phyloP scores from a whole-genome alignment of 2,329 filamentous ascomycete species.

The Sporothrix phasma region DNA sequence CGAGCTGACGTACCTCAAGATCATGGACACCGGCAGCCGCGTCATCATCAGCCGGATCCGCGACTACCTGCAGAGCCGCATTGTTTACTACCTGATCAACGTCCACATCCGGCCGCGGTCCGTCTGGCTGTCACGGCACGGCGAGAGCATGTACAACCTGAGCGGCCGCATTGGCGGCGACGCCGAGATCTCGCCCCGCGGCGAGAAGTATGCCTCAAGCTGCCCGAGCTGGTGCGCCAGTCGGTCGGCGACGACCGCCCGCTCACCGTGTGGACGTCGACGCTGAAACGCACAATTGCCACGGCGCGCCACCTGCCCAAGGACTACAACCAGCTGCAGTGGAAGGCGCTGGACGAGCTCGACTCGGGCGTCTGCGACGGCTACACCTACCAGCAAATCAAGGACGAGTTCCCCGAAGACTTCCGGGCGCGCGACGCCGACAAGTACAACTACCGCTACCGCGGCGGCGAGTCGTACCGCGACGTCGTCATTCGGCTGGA shows the following conservation, averaged over 20 bases:
- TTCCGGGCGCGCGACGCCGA: slow-evolving; percentile 93
- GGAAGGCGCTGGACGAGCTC: slow-evolving; percentile 96
- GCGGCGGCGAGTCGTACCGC: slow-evolving; percentile 88
- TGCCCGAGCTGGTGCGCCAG: slow-evolving; percentile 74
- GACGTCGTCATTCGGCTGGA: slow-evolving; percentile 96
- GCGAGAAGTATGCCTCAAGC: slow-evolving; percentile 77
- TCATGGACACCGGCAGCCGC: slow-evolving; percentile 90
- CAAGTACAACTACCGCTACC: slow-evolving; percentile 99
- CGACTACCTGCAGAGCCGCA: slow-evolving; percentile 90
- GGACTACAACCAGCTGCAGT: slow-evolving; percentile 88
- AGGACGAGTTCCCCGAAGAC: slow-evolving; percentile 82
- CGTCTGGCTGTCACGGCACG: slow-evolving; percentile 96
- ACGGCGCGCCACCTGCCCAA: slow-evolving; percentile 73
- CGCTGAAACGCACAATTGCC: slow-evolving; percentile 73
- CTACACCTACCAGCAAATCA: slow-evolving; percentile 91
- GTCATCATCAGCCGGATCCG: slow-evolving; percentile 97
- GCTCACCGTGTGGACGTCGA: slow-evolving; percentile 54
- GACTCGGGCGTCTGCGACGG: slow-evolving; percentile 95
- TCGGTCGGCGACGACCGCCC: slow-evolving; percentile 65
- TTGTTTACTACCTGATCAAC: slow-evolving; percentile 98
- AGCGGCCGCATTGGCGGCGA: slow-evolving; percentile 88
- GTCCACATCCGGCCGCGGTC: slow-evolving; percentile 93
- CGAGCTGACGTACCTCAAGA: slow-evolving; percentile 87
- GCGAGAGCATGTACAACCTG: slow-evolving; percentile 88
- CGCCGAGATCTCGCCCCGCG: slow-evolving; percentile 73